Evolutionary conservation across 1,284 basidiomycete species (phyloP).

Genomic region (Gomphus sp.): DNA sequence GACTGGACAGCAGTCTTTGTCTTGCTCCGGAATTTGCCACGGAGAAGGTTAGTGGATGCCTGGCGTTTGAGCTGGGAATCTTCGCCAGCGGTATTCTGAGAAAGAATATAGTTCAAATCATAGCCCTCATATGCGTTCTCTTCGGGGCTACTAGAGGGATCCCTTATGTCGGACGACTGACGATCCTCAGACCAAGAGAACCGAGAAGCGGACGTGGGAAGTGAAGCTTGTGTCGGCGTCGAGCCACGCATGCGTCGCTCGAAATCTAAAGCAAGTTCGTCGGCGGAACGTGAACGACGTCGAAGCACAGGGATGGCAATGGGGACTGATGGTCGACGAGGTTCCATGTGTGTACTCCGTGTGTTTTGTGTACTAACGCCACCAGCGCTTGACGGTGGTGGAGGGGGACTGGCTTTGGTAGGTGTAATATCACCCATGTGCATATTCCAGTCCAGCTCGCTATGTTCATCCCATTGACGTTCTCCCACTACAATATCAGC

Average conservation of each 20-base stretch:
- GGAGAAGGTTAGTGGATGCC: not conserved
- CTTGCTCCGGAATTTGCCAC: not conserved
- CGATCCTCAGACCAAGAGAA: not conserved
- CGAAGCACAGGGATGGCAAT: slow-evolving; percentile 1
- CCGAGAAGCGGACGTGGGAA: not conserved
- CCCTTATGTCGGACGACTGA: not conserved
- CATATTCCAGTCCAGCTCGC: slow-evolving; percentile 6
- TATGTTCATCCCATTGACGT: slow-evolving; percentile 4
- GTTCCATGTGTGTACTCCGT: not conserved
- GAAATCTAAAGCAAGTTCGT: slow-evolving; percentile 4
- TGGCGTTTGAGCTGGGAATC: not conserved
- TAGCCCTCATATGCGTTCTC: slow-evolving; percentile 28
- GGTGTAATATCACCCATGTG: slow-evolving; percentile 5
- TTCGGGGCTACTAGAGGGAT: not conserved
- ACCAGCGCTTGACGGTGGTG: not conserved
- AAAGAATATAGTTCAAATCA: slow-evolving; percentile 30
- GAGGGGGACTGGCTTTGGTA: not conserved
- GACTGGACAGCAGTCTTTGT: not conserved
- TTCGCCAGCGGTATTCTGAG: not conserved
- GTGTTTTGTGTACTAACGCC: not conserved
- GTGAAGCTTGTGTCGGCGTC: slow-evolving; percentile 1
- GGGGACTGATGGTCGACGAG: not conserved
- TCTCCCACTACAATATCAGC: slow-evolving; percentile 4
- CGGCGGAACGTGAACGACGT: slow-evolving; percentile 8
- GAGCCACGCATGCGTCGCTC: not conserved